phyloP scores from a whole-genome alignment of 2,329 filamentous ascomycete genomes.

The Ceratocystis harringtonii region DNA sequence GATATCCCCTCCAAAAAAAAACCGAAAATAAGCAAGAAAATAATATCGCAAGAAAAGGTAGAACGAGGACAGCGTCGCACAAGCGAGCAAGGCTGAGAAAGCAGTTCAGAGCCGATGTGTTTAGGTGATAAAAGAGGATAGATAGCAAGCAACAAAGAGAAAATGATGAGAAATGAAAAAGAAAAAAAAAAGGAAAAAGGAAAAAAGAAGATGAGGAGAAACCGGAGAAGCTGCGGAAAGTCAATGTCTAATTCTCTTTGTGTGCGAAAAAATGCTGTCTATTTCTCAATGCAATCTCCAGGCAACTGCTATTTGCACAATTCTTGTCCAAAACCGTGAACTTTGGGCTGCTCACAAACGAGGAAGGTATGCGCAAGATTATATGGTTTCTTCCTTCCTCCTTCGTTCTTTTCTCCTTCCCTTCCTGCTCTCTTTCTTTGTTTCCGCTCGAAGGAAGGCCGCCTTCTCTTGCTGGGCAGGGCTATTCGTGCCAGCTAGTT shows the following conservation, averaged over 20 bases:
- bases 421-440: background rate
- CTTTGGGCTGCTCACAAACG: background rate
- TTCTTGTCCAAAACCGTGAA: background rate
- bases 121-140: background rate
- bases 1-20: background rate
- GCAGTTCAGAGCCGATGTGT: background rate
- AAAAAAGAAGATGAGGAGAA: background rate
- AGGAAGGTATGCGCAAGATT: constrained; percentile 7
- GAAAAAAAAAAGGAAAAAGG: background rate
- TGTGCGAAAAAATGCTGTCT: constrained; percentile 2
- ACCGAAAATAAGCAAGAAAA: background rate
- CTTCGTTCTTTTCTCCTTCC: background rate
- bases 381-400: constrained; percentile 5
- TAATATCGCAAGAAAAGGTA: background rate
- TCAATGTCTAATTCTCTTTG: background rate
- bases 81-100: background rate
- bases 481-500: background rate
- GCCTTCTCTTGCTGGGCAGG: background rate
- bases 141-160: background rate
- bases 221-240: background rate
- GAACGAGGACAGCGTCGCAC: background rate
- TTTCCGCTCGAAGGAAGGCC: background rate
- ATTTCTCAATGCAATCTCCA: constrained; percentile 1
- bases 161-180: background rate
- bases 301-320: constrained; percentile 3